A percentile compares a stretch with the other conserved stretches of the same genome.
These are phyloP conservation scores for Prorocentrum cordatum DNA, from an alignment of 169 alveolate genomes.

Conservation along the genomic window DNA sequence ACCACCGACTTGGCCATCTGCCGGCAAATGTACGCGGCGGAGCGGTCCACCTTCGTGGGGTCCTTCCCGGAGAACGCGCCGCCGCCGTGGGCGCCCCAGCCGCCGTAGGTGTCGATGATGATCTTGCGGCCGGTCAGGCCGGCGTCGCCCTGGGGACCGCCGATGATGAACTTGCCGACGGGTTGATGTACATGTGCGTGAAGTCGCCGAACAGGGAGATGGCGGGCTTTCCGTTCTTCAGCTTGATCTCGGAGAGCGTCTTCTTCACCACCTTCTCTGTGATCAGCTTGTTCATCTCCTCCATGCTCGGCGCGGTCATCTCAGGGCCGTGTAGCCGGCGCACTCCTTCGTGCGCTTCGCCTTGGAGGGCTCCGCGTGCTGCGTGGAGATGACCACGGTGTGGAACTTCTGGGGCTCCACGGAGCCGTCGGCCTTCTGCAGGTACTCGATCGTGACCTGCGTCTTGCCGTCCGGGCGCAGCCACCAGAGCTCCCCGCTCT, in stretches of 20 bases:
- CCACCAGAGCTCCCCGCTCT: constrained; percentile 84
- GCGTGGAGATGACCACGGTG: constrained; percentile 83
- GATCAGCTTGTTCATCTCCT: constrained; percentile 67
- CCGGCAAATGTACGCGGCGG: constrained; percentile 98
- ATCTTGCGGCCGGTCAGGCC: constrained; percentile 86
- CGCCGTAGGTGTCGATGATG: constrained; percentile 97
- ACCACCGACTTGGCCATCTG: constrained; percentile 98
- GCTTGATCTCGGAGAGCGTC: constrained; percentile 86
- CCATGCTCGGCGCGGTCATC: constrained; percentile 63
- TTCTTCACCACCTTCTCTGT: constrained; percentile 89
- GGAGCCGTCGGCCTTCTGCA: constrained; percentile 76
- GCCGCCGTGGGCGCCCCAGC: constrained; percentile 99
- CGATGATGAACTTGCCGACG: constrained; percentile 86
- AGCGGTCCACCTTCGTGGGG: constrained; percentile 97
- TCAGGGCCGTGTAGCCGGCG: constrained; percentile 66
- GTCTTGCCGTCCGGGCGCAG: constrained; percentile 99
- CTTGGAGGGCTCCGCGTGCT: constrained; percentile 44
- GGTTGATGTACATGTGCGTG: constrained; percentile 90
- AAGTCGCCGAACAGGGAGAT: constrained; percentile 80
- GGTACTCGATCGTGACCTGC: constrained; percentile 88
- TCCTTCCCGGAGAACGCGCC: constrained; percentile 99
- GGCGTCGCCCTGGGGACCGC: constrained; percentile 64
- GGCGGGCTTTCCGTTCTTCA: constrained; percentile 71
- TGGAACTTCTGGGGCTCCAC: constrained; percentile 88
- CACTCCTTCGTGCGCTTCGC: constrained; percentile 46